Evolutionary conservation across 805 yeast species (phyloP), one percentile per base, ranked within the genome.

Genomic region (Saturnispora gosingensis): DNA sequence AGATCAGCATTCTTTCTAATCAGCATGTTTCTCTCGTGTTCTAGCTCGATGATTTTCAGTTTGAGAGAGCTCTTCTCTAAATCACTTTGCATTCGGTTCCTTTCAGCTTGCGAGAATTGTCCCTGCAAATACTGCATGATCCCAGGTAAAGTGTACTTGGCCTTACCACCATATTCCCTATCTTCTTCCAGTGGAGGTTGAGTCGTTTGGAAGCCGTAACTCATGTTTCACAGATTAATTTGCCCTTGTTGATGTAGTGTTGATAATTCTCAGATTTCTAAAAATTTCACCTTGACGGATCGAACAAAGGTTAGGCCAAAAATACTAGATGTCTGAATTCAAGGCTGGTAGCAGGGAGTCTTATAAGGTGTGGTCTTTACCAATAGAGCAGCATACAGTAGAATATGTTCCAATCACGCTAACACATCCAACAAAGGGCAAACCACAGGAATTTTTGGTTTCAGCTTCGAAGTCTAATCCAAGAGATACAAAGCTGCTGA

Each of bases 91-190:
- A 78, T 76, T 57, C 77, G 72, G 61, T 67, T 67, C 36, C 63
- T 60, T 48, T 69, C 72, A 38, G 67, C 62, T 13, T 72, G 72
- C 24, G 83, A 77, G 62, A 78, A 78, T 55, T 78, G 83, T n/a
- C 77, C 71, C 42, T 81, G 80, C 53, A 78, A 64, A 58, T 78
- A 78, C 58, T 77, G 78, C 67, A 78, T 78, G 22, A 78, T 78
- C 0, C 83, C 83, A 0, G 83, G 83, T 15, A 78, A 67, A 3
- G 82, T 77, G 44, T 69, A 69, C 24, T 65, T 54, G 18, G 55
- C 52, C 16, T 51, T 36, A 10, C 42, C 42, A 30, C 47, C 52
- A 34, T 34, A 15, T 47, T 43, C 49, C 10, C 44, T 15, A 40
- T 22, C 27, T n/a, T 40, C 44, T 24, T 40, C 44, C 4, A 40